Evolutionary conservation across 331 rosid species (phyloP), one percentile per base, ranked within the genome.

Genomic region (Malus hybrid): DNA sequence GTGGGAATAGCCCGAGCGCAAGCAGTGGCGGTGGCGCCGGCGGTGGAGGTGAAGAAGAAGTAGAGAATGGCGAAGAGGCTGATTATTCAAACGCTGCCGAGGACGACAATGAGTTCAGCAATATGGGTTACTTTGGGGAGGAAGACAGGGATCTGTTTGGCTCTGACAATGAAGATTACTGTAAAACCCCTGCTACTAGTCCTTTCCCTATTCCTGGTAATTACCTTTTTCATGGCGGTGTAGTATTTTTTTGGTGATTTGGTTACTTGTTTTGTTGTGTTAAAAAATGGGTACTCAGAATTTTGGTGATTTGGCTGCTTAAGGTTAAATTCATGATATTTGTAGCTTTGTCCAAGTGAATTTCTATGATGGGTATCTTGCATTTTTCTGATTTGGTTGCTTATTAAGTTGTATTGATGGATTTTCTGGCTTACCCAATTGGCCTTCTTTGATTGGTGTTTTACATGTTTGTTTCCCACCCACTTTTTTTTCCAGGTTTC

Each of bases 61-160:
- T 70, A 24, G 85, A 44, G 80, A 85, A 90, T 14, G 96, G 90
- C 0, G 96, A 85, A 32, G 90, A 85, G 61, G 91, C 77, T 34
- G 66, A 62, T 28, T 12, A 62, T 62, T 62, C 19, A 62, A 62
- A 62, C 66, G 66, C 66, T 19, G 88, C 67, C 71, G 59, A 81
- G 72, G 68, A 81, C 76, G 65, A 36, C 20, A 65, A 80, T 31
- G 77, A 73, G 61, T 71, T 31, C 24, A 77, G 36, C 48, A 70
- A 34, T 46, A 77, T 61, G 63, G 80, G 44, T 29, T 6, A 36
- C 65, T 19, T 10, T 61, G 86, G 76, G 19, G 46, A 56, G 7
- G 90, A 88, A 6, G 93, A 89, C 3, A 88, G 78, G 63, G 99
- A 94, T 88, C 95, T 94, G 13, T 94, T 94, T 77, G 93, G 90